A percentile compares a stretch with the other conserved stretches of the same genome.
Evolutionary conservation across 345 rosid genomes (phyloP).

Genomic region (Salix arbutifolia): DNA sequence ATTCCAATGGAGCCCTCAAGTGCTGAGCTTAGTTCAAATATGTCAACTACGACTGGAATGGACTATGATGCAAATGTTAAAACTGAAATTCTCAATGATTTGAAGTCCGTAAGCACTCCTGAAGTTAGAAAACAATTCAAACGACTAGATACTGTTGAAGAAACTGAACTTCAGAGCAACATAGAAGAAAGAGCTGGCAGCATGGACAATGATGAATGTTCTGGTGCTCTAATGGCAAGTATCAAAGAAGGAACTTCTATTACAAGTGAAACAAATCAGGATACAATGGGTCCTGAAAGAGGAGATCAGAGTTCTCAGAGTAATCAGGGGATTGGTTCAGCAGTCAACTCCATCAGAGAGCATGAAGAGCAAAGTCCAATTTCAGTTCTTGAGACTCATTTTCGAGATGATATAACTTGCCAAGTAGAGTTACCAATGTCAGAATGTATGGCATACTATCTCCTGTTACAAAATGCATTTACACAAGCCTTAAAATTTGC

Average conservation of each 20-base stretch:
- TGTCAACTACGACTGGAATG: conserved; percentile 13
- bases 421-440: conserved; percentile 8
- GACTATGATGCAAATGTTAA: conserved; percentile 1
- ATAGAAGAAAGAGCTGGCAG: conserved; percentile 8
- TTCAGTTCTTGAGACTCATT: conserved; percentile 20
- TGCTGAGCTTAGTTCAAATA: conserved; percentile 22
- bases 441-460: conserved; percentile 25
- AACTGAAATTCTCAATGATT: not conserved
- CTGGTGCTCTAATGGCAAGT: conserved; percentile 6
- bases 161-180: conserved; percentile 18
- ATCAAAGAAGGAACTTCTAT: conserved; percentile 11
- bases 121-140: conserved; percentile 21
- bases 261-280: conserved; percentile 10
- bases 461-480: not conserved
- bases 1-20: conserved; percentile 42
- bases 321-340: conserved; percentile 28
- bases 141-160: conserved; percentile 24
- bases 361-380: conserved; percentile 21
- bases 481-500: not conserved
- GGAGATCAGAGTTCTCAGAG: conserved; percentile 7
- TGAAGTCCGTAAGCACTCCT: conserved; percentile 9
- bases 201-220: not conserved
- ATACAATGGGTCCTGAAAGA: conserved; percentile 14
- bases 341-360: conserved; percentile 12
- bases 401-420: conserved; percentile 3